phyloP scores from a whole-genome alignment of 2,329 filamentous ascomycete genomes.

The Hypocrella siamensis region DNA sequence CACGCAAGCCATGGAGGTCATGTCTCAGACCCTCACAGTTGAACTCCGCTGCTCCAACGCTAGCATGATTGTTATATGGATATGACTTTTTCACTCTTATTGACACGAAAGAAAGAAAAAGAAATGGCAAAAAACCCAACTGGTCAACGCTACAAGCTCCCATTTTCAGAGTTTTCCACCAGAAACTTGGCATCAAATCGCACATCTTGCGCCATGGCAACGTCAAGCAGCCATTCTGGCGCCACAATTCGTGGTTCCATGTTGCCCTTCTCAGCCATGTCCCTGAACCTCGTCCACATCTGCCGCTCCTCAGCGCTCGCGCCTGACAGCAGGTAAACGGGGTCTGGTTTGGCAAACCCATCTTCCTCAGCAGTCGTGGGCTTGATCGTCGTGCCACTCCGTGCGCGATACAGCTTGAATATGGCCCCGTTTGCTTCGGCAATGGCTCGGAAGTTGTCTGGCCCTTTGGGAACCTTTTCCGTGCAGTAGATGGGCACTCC shows the following conservation, averaged over 20 bases:
- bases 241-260: constrained; percentile 70
- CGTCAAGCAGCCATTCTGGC: constrained; percentile 79
- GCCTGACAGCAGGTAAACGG: constrained; percentile 72
- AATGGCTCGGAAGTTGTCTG: constrained; percentile 73
- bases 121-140: neutral
- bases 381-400: constrained; percentile 51
- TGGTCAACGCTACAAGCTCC: neutral
- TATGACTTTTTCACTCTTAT: too few species aligned
- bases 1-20: too few species aligned
- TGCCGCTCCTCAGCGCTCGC: constrained; percentile 48
- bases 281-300: constrained; percentile 66
- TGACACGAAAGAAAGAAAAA: neutral
- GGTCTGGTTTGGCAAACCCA: constrained; percentile 44
- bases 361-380: constrained; percentile 50
- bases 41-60: neutral
- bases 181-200: constrained; percentile 50
- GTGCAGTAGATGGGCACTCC: constrained; percentile 76
- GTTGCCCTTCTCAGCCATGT: constrained; percentile 62
- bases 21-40: neutral
- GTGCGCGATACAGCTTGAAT: constrained; percentile 62
- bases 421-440: constrained; percentile 78
- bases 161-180: constrained; percentile 21
- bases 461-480: constrained; percentile 61
- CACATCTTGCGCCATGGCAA: constrained; percentile 76
- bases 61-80: too few species aligned